phyloP scores from a whole-genome alignment of 768 basidiomycete genomes.

The Naematelia aurantialba region DNA sequence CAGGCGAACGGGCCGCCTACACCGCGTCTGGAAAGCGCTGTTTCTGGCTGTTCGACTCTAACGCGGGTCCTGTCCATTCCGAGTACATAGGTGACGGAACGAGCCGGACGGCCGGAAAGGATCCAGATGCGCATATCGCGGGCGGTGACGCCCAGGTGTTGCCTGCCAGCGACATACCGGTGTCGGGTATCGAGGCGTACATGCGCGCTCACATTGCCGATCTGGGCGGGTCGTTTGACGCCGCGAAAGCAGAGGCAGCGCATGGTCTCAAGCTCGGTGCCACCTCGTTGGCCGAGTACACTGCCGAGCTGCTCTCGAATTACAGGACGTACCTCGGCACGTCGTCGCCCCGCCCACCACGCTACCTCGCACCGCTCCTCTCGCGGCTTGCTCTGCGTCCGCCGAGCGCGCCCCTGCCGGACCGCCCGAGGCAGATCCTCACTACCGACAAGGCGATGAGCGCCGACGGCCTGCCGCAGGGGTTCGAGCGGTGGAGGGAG shows the following conservation, averaged over 20 bases:
- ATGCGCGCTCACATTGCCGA: conserved; percentile 20
- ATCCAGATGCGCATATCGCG: conserved; percentile 1
- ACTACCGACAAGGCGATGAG: conserved; percentile 30
- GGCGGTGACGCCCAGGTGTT: conserved; percentile 3
- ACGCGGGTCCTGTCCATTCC: no score
- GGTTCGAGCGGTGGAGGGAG: conserved; percentile 35
- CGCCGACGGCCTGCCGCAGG: conserved; percentile 22
- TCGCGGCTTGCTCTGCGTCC: conserved; percentile 34
- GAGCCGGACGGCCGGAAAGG: not conserved
- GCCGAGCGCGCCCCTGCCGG: conserved; percentile 25
- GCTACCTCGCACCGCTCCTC: conserved; percentile 26
- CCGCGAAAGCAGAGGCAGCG: conserved; percentile 19
- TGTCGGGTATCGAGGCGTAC: conserved; percentile 22
- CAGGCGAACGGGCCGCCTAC: conserved; percentile 9
- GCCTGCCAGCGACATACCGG: conserved; percentile 14
- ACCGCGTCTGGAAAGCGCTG: conserved; percentile 20
- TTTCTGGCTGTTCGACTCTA: conserved; percentile 12
- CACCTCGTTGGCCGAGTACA: conserved; percentile 23
- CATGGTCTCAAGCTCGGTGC: conserved; percentile 25
- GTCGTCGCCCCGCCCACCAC: conserved; percentile 8
- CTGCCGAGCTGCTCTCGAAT: conserved; percentile 24
- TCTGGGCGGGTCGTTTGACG: conserved; percentile 14
- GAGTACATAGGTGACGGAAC: not conserved
- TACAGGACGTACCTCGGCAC: conserved; percentile 24
- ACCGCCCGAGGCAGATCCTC: conserved; percentile 26